Evolutionary conservation across 2,329 filamentous ascomycete species (phyloP).

Genomic region (Cercospora berteroae): DNA sequence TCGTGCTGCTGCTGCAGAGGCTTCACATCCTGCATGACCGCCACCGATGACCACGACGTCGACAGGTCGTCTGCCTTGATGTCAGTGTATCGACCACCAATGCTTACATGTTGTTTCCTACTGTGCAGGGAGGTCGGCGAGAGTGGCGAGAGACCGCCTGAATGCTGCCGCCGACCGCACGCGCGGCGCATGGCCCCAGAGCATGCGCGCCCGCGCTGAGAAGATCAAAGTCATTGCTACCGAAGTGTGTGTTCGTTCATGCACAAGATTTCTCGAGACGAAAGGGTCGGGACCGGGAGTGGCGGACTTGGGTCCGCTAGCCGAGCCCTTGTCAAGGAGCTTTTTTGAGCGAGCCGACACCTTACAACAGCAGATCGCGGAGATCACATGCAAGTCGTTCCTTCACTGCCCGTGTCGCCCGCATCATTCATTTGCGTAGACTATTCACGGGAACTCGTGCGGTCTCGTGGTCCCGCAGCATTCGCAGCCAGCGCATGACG

Average conservation of each 20-base stretch:
- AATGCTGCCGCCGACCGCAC: conserved; percentile 42
- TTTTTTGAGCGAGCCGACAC: neutral
- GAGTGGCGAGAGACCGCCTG: conserved; percentile 46
- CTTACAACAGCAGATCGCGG: neutral
- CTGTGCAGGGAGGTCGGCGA: conserved; percentile 38
- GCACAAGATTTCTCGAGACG: neutral
- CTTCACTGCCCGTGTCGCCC: neutral
- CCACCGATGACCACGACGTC: conserved; percentile 96
- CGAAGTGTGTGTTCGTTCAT: neutral
- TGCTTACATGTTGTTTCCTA: conserved; percentile 15
- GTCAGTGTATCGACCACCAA: conserved; percentile 36
- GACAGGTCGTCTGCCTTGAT: conserved; percentile 28
- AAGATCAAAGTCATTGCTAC: conserved; percentile 29
- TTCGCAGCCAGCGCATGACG: neutral
- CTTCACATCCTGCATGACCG: conserved; percentile 92
- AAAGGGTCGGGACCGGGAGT: neutral
- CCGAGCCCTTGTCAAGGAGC: neutral
- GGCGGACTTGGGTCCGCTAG: neutral
- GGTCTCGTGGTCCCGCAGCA: neutral
- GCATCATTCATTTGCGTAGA: neutral
- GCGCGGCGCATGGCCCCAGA: conserved; percentile 51
- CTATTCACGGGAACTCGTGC: neutral
- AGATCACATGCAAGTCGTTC: neutral
- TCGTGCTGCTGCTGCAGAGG: conserved; percentile 84
- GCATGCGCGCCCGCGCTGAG: conserved; percentile 38